phyloP scores from a whole-genome alignment of 257 asterid species.

The Jacaranda mimosifolia region DNA sequence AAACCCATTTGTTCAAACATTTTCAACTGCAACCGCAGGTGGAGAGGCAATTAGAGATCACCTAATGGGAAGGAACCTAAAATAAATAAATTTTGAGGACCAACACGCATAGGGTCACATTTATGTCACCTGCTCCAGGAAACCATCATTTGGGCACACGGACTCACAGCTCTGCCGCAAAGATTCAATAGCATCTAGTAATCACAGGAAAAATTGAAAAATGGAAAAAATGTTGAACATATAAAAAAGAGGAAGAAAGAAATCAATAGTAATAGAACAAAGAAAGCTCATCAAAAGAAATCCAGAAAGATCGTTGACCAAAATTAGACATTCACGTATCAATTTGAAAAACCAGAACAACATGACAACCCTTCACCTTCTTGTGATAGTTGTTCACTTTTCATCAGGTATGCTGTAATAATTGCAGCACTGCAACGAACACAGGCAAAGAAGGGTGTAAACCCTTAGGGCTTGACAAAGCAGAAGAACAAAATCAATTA shows the following conservation, averaged over 20 bases:
- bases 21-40: constrained; percentile 66
- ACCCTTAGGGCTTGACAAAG: constrained; percentile 60
- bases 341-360: constrained; percentile 35
- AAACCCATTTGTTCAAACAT: constrained; percentile 95
- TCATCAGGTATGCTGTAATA: constrained; percentile 93
- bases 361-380: constrained; percentile 67
- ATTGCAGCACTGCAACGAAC: constrained; percentile 94
- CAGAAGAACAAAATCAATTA: constrained; percentile 49
- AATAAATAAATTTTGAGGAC: constrained; percentile 20
- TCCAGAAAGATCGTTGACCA: constrained; percentile 13
- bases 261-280: constrained; percentile 1
- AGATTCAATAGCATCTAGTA: constrained; percentile 87
- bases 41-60: constrained; percentile 27
- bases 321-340: constrained; percentile 32
- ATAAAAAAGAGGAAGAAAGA: neutral
- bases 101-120: constrained; percentile 15
- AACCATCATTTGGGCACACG: constrained; percentile 94
- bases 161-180: constrained; percentile 76
- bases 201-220: constrained; percentile 28
- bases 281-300: constrained; percentile 28
- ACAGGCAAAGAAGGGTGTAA: constrained; percentile 71
- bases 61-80: constrained; percentile 22
- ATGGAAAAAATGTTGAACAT: constrained; percentile 20
- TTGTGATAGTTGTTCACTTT: constrained; percentile 80
- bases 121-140: constrained; percentile 86